Evolutionary conservation across 2,329 filamentous ascomycete species (phyloP).

Genomic region (Colletotrichum sojae): DNA sequence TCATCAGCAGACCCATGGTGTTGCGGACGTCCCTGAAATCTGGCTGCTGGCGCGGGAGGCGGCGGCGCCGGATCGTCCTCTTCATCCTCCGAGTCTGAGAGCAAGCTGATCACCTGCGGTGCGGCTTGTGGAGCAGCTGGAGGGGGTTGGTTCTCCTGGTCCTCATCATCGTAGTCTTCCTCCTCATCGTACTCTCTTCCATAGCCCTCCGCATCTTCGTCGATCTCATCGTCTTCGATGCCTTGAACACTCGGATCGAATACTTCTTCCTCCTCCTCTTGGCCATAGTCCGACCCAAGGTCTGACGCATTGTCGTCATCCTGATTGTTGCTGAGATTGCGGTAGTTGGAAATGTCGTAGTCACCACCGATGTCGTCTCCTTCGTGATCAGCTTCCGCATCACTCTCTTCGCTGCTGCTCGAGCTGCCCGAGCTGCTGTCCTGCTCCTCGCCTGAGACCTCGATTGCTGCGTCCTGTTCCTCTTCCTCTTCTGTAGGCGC

Average conservation of each 20-base stretch:
- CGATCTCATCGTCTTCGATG: conserved; percentile 36
- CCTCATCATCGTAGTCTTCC: conserved; percentile 36
- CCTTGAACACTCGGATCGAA: conserved; percentile 25
- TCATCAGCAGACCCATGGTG: conserved; percentile 35
- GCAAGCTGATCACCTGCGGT: conserved; percentile 39
- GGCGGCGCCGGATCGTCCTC: conserved; percentile 20
- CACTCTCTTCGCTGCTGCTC: conserved; percentile 23
- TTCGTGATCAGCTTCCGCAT: conserved; percentile 36
- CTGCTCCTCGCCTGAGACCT: conserved; percentile 2
- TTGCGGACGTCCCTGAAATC: conserved; percentile 18
- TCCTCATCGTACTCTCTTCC: conserved; percentile 36
- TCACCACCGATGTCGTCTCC: conserved; percentile 39
- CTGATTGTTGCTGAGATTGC: conserved; percentile 41
- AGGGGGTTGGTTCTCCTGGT: conserved; percentile 27
- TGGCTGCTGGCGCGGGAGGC: conserved; percentile 1
- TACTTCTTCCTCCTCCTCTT: conserved; percentile 33
- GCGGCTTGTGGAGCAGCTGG: conserved; percentile 18
- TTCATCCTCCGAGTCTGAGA: conserved; percentile 42
- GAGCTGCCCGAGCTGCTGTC: conserved; percentile 15
- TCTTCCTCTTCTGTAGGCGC: conserved; percentile 7
- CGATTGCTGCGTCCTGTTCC: conserved; percentile 1
- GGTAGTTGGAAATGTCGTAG: conserved; percentile 41
- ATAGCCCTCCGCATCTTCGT: conserved; percentile 31
- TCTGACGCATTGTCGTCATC: conserved; percentile 41
- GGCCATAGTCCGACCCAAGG: conserved; percentile 41